A percentile compares a stretch with the other conserved stretches of the same genome.
Evolutionary conservation across 1,284 basidiomycete genomes (phyloP).

Genomic region (Ustilago lituana): DNA sequence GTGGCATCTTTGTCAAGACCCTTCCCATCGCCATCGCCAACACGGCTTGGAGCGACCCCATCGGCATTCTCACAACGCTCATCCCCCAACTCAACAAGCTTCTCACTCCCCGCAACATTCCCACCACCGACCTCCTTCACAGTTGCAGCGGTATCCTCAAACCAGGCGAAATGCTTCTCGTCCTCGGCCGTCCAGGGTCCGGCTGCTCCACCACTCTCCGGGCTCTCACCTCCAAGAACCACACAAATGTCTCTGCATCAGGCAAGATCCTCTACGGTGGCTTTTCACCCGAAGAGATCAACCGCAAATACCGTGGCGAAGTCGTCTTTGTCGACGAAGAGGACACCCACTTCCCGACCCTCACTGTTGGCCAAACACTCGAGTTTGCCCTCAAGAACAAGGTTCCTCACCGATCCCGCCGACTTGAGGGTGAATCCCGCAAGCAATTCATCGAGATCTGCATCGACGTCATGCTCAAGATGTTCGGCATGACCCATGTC

Average conservation of each 20-base stretch:
- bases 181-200: conserved; percentile 57
- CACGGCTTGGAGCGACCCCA: conserved; percentile 53
- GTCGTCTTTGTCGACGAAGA: conserved; percentile 53
- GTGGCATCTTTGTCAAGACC: conserved; percentile 58
- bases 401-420: conserved; percentile 38
- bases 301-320: conserved; percentile 51
- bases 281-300: conserved; percentile 39
- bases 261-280: conserved; percentile 59
- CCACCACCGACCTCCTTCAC: conserved; percentile 42
- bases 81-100: conserved; percentile 35
- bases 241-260: conserved; percentile 32
- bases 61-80: conserved; percentile 47
- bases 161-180: conserved; percentile 60
- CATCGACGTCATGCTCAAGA: conserved; percentile 55
- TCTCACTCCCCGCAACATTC: conserved; percentile 29
- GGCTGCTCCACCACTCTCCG: conserved; percentile 55
- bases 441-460: conserved; percentile 50
- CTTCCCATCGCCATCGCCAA: conserved; percentile 53
- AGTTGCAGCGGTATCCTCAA: conserved; percentile 49
- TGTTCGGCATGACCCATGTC: conserved; percentile 63
- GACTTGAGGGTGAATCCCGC: conserved; percentile 40
- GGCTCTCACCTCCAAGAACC: conserved; percentile 51
- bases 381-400: conserved; percentile 55
- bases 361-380: conserved; percentile 59
- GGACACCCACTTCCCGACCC: conserved; percentile 57